phyloP scores from a whole-genome alignment of 2,329 filamentous ascomycete genomes.

The Epichloe glyceriae region DNA sequence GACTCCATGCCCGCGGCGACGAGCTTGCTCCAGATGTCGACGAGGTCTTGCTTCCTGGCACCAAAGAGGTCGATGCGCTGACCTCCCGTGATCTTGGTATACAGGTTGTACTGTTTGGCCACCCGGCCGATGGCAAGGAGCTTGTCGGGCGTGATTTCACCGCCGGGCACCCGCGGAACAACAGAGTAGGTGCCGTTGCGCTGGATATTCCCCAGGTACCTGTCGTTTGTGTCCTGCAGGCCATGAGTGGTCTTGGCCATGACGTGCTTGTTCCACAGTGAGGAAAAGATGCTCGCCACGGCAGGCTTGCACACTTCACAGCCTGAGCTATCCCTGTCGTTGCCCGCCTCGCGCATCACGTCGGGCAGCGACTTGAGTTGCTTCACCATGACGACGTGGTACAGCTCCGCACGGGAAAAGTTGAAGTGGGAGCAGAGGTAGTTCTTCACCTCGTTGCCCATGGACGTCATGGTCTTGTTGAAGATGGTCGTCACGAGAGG shows the following conservation, averaged over 20 bases:
- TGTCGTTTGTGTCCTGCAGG: slow-evolving; percentile 83
- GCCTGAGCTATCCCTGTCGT: slow-evolving; percentile 56
- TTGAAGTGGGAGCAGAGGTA: slow-evolving; percentile 74
- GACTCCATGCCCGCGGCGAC: slow-evolving; percentile 80
- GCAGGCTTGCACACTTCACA: slow-evolving; percentile 82
- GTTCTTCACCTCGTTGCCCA: slow-evolving; percentile 82
- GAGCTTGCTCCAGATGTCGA: slow-evolving; percentile 68
- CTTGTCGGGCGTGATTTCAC: slow-evolving; percentile 79
- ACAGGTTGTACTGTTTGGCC: slow-evolving; percentile 70
- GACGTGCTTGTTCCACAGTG: slow-evolving; percentile 72
- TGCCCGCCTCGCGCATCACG: slow-evolving; percentile 69
- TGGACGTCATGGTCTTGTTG: slow-evolving; percentile 72
- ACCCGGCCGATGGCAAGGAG: slow-evolving; percentile 74
- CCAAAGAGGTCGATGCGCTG: slow-evolving; percentile 92
- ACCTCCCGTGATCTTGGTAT: slow-evolving; percentile 85
- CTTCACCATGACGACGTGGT: slow-evolving; percentile 78
- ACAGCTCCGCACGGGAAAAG: slow-evolving; percentile 77
- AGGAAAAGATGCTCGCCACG: slow-evolving; percentile 67
- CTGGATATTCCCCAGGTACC: slow-evolving; percentile 80
- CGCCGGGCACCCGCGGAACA: slow-evolving; percentile 67
- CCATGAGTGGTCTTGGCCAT: slow-evolving; percentile 59
- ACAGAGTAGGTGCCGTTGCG: slow-evolving; percentile 86
- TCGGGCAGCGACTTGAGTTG: slow-evolving; percentile 56
- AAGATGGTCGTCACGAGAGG: slow-evolving; percentile 81
- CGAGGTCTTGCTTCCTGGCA: slow-evolving; percentile 73